Conservation (phyloP, 2,329 filamentous ascomycete genomes). For the Venturia asperata region DNA sequence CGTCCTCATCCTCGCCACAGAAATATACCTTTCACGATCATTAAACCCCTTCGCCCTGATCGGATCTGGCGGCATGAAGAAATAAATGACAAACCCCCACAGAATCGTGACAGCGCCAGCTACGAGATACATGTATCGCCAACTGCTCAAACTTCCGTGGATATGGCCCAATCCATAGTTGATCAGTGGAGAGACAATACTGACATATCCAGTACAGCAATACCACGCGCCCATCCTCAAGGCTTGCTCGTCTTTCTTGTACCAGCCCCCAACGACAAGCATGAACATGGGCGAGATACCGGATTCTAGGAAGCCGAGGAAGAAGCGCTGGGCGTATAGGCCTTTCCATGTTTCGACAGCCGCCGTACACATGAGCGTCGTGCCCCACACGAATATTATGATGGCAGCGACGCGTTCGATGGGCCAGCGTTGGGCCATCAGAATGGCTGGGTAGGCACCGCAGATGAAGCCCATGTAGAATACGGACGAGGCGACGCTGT, state of each 20-base stretch:
- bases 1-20: slow-evolving; percentile 25
- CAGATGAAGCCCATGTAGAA: slow-evolving; percentile 46
- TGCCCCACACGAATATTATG: slow-evolving; percentile 34
- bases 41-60: slow-evolving; percentile 35
- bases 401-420: slow-evolving; percentile 41
- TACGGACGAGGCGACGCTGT: slow-evolving; percentile 40
- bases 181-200: slow-evolving; percentile 41
- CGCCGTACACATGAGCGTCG: slow-evolving; percentile 34
- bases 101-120: slow-evolving; percentile 37
- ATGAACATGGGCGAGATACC: slow-evolving; percentile 46
- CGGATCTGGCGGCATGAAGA: slow-evolving; percentile 23
- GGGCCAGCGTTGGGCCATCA: slow-evolving; percentile 40
- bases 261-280: slow-evolving; percentile 35
- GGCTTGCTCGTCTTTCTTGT: slow-evolving; percentile 25
- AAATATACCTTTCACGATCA: slow-evolving; percentile 28
- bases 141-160: slow-evolving; percentile 32
- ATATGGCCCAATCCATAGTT: slow-evolving; percentile 45
- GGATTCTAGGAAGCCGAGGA: slow-evolving; percentile 44
- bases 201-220: slow-evolving; percentile 34
- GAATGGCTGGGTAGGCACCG: slow-evolving; percentile 40
- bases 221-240: slow-evolving; percentile 23
- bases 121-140: slow-evolving; percentile 40
- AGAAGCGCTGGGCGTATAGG: slow-evolving; percentile 37
- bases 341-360: slow-evolving; percentile 26
- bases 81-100: slow-evolving; percentile 35